Conservation (phyloP, 2,329 filamentous ascomycete genomes). For the Colletotrichum musae region DNA sequence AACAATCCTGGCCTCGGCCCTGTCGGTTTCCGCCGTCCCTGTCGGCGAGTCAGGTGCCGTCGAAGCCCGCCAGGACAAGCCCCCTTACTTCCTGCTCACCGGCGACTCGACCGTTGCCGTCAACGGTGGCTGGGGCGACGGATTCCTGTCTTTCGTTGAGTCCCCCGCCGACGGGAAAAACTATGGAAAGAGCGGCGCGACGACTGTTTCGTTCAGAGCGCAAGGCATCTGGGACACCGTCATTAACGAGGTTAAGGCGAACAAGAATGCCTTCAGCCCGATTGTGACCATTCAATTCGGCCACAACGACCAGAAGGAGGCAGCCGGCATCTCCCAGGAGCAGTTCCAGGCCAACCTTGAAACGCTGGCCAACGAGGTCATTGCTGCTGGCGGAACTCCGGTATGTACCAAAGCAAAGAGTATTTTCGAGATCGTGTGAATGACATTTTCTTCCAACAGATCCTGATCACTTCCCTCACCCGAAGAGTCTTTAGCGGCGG, state of each 20-base stretch:
- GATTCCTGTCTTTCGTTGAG: conserved; percentile 66
- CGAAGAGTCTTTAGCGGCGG: conserved; percentile 63
- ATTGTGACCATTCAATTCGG: conserved; percentile 65
- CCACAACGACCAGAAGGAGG: conserved; percentile 73
- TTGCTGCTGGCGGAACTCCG: conserved; percentile 59
- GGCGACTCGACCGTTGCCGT: conserved; percentile 66
- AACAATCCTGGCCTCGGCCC: conserved; percentile 46
- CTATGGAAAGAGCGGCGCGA: conserved; percentile 69
- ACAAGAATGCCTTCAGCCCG: conserved; percentile 48
- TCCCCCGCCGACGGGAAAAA: conserved; percentile 67
- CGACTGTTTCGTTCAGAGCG: conserved; percentile 67
- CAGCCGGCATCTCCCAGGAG: conserved; percentile 59
- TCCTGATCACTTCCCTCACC: conserved; percentile 65
- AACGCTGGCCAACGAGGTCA: conserved; percentile 60
- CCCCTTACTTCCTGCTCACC: conserved; percentile 62
- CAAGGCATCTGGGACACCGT: conserved; percentile 68
- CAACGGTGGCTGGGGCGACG: conserved; percentile 71
- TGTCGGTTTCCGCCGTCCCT: conserved; percentile 18
- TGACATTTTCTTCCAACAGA: conserved; percentile 47
- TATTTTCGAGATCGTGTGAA: conserved; percentile 32
- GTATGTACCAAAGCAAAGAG: conserved; percentile 44
- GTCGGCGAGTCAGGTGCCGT: not conserved
- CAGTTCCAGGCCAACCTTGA: conserved; percentile 67
- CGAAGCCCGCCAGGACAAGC: conserved; percentile 40
- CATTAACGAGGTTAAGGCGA: conserved; percentile 57